Evolutionary conservation across 805 yeast genomes (phyloP).

Genomic region (Zygotorulaspora chibaensis): DNA sequence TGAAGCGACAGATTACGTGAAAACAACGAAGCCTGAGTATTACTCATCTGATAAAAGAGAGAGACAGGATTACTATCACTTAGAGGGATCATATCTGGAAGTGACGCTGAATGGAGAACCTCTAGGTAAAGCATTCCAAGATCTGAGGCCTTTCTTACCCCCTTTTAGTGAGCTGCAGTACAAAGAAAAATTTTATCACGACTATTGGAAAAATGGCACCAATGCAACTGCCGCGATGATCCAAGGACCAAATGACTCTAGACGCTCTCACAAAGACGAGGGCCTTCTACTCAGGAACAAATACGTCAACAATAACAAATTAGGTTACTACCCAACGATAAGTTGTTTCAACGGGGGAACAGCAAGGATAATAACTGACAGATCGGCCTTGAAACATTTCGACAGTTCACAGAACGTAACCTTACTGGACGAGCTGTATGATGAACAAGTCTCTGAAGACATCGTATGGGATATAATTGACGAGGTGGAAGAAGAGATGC

Average conservation of each 20-base stretch:
- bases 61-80: constrained; percentile 38
- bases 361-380: constrained; percentile 67
- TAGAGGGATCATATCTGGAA: constrained; percentile 51
- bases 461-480: constrained; percentile 79
- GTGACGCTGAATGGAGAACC: constrained; percentile 75
- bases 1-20: constrained; percentile 68
- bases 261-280: constrained; percentile 20
- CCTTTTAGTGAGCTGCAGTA: constrained; percentile 58
- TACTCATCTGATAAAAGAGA: constrained; percentile 29
- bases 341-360: constrained; percentile 78
- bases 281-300: constrained; percentile 31
- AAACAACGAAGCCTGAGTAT: constrained; percentile 35
- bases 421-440: constrained; percentile 56
- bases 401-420: constrained; percentile 41
- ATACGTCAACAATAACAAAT: constrained; percentile 68
- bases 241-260: constrained; percentile 11
- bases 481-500: constrained; percentile 59
- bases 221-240: background rate
- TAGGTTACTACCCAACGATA: constrained; percentile 90
- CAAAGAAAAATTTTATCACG: constrained; percentile 36
- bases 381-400: constrained; percentile 44
- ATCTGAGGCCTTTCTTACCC: constrained; percentile 72
- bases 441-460: constrained; percentile 73
- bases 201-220: constrained; percentile 32
- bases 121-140: constrained; percentile 61